phyloP scores from a whole-genome alignment of 176 grass and related monocot genomes.

The Rhynchospora breviuscula region DNA sequence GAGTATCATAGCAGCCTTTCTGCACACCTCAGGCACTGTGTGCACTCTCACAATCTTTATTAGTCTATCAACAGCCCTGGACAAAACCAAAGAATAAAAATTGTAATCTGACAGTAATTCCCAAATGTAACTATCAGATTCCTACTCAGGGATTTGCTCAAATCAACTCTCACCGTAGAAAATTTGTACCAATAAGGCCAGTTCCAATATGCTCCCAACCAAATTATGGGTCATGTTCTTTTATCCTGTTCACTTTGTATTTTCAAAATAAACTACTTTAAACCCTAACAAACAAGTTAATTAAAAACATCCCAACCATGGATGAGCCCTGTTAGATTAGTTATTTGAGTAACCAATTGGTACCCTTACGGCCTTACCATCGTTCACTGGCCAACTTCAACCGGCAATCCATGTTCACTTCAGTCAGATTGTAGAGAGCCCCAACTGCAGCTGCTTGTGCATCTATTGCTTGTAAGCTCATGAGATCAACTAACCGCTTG shows the following conservation, averaged over 20 bases:
- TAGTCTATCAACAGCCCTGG: conserved; percentile 91
- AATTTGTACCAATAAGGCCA: not conserved
- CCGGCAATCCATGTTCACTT: conserved; percentile 93
- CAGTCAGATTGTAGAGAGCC: conserved; percentile 84
- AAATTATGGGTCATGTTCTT: not conserved
- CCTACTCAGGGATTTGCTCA: not conserved
- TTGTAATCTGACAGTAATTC: not conserved
- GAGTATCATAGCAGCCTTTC: conserved; percentile 86
- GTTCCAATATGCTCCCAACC: not conserved
- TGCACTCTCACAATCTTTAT: conserved; percentile 81
- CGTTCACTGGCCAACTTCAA: conserved; percentile 85
- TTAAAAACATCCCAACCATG: not conserved
- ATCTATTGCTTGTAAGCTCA: conserved; percentile 83
- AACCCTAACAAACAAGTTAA: not conserved
- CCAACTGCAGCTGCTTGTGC: conserved; percentile 91
- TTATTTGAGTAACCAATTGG: not conserved
- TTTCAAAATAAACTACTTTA: not conserved
- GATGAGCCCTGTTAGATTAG: not conserved
- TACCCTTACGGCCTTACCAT: conserved; percentile 72
- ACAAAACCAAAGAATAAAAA: conserved; percentile 17
- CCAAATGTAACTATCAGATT: not conserved
- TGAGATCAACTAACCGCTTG: conserved; percentile 82
- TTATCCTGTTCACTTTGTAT: not conserved
- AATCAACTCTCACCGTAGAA: not conserved
- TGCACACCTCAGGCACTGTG: conserved; percentile 71